Base-by-base conservation (phyloP, 2,329 filamentous ascomycete genomes). In the Aspergillus sp. region DNA sequence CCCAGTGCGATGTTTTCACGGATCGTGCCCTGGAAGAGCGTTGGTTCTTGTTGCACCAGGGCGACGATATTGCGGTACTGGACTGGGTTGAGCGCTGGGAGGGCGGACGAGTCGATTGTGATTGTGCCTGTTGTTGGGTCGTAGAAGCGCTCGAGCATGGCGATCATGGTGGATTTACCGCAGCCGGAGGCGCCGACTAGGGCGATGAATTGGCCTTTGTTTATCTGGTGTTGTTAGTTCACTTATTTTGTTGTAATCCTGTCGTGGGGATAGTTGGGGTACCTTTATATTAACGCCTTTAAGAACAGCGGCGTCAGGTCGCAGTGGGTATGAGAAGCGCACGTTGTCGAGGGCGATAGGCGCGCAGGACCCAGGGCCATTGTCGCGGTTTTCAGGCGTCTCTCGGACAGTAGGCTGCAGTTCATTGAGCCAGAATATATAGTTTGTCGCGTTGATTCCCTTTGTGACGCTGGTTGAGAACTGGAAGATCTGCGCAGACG, bases 381-480 rank as follows among this genome's bases (percentile, higher is more conserved):
- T 77, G 17, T 85, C 82, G n/a, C 92, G 92, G 1, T 88, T 85
- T 0, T 81, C 65, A 0, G 88, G 89, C 90, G 90, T 96, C 0
- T 87, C 86, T 70, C 96, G 92, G 63, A 98, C 93, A 3, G 79
- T 76, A 0, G 95, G 93, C 64, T 89, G 83, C 56, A 89, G 86
- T 68, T 96, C 91, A 65, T 96, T 92, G 13, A 99, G 82, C 1
- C 80, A 86, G 77, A 95, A 93, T 60, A 98, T 83, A 61, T 92
- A 85, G 37, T 83, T 82, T 0, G 93, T 91, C 1, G 93, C 90
- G 56, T 92, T 84, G 72, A 93, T 91, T 0, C 93, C 93, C 77
- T 98, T 96, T 63, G 91, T 89, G 89, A 96, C 96, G 64, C 96
- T 91, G 0, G 92, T 91, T 0, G 91, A 91, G 72, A 93, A 96